A percentile compares a stretch with the other conserved stretches of the same genome.
Conservation (phyloP, 108 stramenopile species). For the Conticribra weissflogii region DNA sequence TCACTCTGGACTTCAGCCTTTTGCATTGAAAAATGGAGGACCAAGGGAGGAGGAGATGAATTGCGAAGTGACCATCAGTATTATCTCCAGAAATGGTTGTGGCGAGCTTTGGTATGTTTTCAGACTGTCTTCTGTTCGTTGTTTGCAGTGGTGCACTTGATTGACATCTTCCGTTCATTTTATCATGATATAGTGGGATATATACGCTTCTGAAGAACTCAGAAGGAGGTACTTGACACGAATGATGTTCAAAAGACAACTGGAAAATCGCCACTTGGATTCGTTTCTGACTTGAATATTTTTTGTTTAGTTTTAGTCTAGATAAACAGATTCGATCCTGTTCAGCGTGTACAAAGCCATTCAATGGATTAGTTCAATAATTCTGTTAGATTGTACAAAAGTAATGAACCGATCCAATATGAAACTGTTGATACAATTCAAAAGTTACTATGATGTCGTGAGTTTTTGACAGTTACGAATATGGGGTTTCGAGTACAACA, state of each 20-base stretch:
- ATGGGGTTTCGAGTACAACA: no score
- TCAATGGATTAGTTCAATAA: no score
- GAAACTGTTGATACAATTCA: no score
- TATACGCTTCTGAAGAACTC: slow-evolving; percentile 37
- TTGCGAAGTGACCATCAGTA: slow-evolving; percentile 53
- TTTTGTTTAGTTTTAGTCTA: no score
- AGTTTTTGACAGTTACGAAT: no score
- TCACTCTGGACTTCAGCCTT: background rate
- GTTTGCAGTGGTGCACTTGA: no score
- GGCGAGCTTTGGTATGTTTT: slow-evolving; percentile 54
- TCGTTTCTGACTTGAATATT: no score
- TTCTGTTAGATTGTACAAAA: no score
- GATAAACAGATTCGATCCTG: no score
- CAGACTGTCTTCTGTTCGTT: background rate
- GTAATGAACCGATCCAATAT: no score
- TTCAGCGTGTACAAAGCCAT: no score
- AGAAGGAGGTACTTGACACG: slow-evolving; percentile 28
- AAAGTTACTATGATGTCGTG: no score
- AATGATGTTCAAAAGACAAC: slow-evolving; percentile 2
- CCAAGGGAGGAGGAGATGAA: slow-evolving; percentile 69
- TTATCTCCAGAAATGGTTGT: slow-evolving; percentile 62
- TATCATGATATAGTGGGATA: slow-evolving; percentile 22
- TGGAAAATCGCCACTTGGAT: background rate
- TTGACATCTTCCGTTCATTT: background rate
- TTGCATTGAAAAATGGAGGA: slow-evolving; percentile 69